A percentile compares a stretch with the other conserved stretches of the same genome.
Conservation (phyloP, 495 filamentous ascomycete species). For the Aspergillus olivimuriae region DNA sequence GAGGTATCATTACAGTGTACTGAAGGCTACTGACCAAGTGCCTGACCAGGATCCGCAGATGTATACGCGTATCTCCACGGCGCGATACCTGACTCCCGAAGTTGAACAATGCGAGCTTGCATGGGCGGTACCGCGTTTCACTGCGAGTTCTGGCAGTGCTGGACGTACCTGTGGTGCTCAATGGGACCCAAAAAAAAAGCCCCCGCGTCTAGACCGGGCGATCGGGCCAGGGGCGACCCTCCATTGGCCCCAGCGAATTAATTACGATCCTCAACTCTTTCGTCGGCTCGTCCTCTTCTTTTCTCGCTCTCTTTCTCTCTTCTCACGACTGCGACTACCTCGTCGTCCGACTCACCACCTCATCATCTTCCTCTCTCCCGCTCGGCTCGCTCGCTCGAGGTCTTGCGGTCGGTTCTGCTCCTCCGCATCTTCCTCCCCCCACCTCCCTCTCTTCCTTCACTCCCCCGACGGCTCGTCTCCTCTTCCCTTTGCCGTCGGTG, state of each 20-base stretch:
- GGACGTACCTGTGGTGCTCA: too few species aligned
- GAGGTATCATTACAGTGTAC: too few species aligned
- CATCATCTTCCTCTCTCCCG: constrained; percentile 8
- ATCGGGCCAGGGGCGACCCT: constrained; percentile 10
- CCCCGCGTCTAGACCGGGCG: constrained; percentile 24
- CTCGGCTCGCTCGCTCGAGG: constrained; percentile 1
- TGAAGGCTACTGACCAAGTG: too few species aligned
- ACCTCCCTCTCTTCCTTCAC: constrained; percentile 1
- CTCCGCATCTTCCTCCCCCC: neutral
- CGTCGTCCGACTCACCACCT: too few species aligned
- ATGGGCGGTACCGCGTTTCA: too few species aligned
- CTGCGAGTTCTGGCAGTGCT: too few species aligned
- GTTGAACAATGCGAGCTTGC: too few species aligned
- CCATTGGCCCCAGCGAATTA: constrained; percentile 9
- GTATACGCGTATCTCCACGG: too few species aligned
- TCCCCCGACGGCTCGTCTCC: neutral
- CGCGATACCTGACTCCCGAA: too few species aligned
- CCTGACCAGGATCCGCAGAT: too few species aligned
- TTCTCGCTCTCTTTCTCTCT: constrained; percentile 11
- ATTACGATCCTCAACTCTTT: constrained; percentile 3
- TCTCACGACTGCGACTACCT: too few species aligned
- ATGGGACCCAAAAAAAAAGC: constrained; percentile 2
- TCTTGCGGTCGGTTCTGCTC: neutral
- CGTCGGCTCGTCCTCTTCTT: constrained; percentile 9
- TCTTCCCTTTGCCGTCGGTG: neutral